Evolutionary conservation across 805 yeast species (phyloP), one percentile per base, ranked within the genome.

Genomic region (Wickerhamomyces chambardii): DNA sequence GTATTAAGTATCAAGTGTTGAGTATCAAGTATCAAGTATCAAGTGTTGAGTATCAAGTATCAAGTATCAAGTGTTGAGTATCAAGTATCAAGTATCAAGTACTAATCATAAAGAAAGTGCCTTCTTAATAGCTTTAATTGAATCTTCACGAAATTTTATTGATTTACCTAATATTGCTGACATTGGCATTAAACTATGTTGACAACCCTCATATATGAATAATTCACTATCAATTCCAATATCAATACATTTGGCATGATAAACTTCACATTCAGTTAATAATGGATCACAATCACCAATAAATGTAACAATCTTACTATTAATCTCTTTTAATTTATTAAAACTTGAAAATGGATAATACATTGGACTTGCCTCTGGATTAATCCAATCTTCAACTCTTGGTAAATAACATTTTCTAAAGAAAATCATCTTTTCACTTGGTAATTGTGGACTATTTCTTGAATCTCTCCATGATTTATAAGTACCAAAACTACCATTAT

Each of bases 351-450:
- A 64, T 3, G 64, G 42, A 41, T 61, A 64, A 40, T 59, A 61
- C 19, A 65, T 36, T 2, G 73, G 72, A 25, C 68, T 61, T 2
- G 70, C 56, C 42, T 55, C 56, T 1, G 64, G 64, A 34, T 52
- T 48, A 21, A 10, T 21, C 11, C 38, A 41, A 36, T 43, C 39
- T 16, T 47, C 48, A 17, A 43, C 47, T 39, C 58, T 50, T 6
- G 69, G 70, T 33, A 65, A 53, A 40, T 65, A 67, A 11, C 60
- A 42, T 28, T 55, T 45, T 42, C 69, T 45, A 41, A 61, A 68
- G 71, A 72, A 68, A 34, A 62, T 36, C 70, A 66, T 64, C 43
- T 64, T 64, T n/a, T 50, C 56, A 6, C 66, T 64, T 2, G 73
- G 69, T 25, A 68, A 55, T 35, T 64, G 72, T 1, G 71, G 62